Evolutionary conservation across 441 rosid genomes (phyloP), one percentile per base, ranked within the genome.

Genomic region (Codiaeum variegatum): DNA sequence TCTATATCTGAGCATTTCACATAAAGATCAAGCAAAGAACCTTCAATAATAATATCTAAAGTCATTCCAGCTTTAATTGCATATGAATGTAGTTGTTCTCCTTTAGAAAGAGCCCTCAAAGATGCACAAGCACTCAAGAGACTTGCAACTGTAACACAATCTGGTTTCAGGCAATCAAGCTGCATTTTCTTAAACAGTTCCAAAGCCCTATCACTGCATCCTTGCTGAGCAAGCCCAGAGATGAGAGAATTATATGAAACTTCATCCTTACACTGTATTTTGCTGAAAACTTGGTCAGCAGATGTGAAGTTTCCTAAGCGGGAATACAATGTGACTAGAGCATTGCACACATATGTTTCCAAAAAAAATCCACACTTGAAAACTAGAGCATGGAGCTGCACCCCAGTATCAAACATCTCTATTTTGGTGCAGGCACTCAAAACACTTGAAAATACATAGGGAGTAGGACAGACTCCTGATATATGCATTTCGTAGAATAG

Each of bases 201-300:
- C 80, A 94, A 83, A 69, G 97, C 97, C 78, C 79, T 85, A 71
- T 79, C 80, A 38, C 88, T 79, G 56, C 77, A 80, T 67, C 97
- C 88, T 61, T 76, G 81, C 79, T 92, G 97, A 70, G 88, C 85
- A 23, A 94, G 87, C 63, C 95, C 97, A 3, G 96, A 89, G 79
- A 94, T 90, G 23, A 92, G 86, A 1, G 97, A 88, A 77, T 94
- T 94, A 68, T 89, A 94, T 19, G 97, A 87, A 79, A 91, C 94
- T 51, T 79, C 84, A 79, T 94, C 98, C 73, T 88, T 84, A n/a
- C 49, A 63, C 62, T 73, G 76, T 90, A 87, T 88, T 67, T 82
- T 77, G 71, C 83, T 76, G 81, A 94, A 94, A 78, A 92, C 84
- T 74, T 81, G 77, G 78, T 89, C 94, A 16, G 98, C 91, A 68